These are phyloP conservation scores for Dioscorea zingiberensis DNA, from an alignment of 106 monocot genomes.

Conservation along the genomic window DNA sequence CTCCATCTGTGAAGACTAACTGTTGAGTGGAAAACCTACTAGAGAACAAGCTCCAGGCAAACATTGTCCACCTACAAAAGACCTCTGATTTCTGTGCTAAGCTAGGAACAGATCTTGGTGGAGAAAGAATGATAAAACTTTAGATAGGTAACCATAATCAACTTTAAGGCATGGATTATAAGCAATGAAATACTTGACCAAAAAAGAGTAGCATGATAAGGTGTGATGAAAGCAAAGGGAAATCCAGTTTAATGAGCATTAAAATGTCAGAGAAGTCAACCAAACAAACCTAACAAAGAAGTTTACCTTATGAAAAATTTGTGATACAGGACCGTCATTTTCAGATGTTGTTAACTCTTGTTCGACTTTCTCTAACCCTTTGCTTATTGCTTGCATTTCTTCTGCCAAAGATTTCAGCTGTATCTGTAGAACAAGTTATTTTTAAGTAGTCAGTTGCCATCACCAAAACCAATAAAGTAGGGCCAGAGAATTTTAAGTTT, in stretches of 20 bases:
- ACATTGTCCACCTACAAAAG: no score
- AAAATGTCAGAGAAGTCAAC: not conserved
- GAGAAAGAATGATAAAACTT: not conserved
- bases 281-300: no score
- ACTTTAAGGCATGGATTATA: not conserved
- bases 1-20: no score
- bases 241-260: not conserved
- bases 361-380: slow-evolving; percentile 86
- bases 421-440: slow-evolving; percentile 36
- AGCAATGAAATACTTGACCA: not conserved
- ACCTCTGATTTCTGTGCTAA: no score
- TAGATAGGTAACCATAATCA: not conserved
- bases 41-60: no score
- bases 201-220: not conserved
- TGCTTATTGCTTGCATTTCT: slow-evolving; percentile 84
- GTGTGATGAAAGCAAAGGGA: not conserved
- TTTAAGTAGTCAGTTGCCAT: not conserved
- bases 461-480: not conserved
- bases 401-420: slow-evolving; percentile 83
- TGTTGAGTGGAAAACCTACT: no score
- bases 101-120: not conserved
- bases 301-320: slow-evolving; percentile 60
- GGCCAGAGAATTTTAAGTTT: no score
- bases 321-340: slow-evolving; percentile 73
- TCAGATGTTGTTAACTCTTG: slow-evolving; percentile 73